Base-by-base conservation (phyloP, 805 yeast genomes). In the Ogataea nakhonphanomensis region DNA sequence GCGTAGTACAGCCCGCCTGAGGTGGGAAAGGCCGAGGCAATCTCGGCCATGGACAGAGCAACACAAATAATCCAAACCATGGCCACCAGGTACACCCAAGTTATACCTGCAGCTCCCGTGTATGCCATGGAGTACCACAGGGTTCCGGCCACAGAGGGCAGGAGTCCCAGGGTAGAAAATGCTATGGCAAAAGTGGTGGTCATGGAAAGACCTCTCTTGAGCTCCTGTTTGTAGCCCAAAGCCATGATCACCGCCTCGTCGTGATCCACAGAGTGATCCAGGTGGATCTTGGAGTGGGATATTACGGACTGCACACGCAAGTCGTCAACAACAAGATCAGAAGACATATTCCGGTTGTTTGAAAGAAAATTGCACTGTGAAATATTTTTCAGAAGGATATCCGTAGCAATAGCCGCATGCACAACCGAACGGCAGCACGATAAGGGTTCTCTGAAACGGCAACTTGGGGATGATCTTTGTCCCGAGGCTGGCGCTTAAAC, bases 1-100 rank as follows among this genome's bases (percentile, higher is more conserved):
- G 87, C 84, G 50, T 81, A 81, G 35, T 83, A 84, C 7, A 83
- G 70, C 33, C 87, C 87, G 21, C 84, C 76, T 8, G 81, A 69
- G 7, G 84, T 79, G 28, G 88, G 88, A 63, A 76, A 76, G 5
- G 84, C 78, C 20, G 78, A 69, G 9, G 83, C 73, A 24, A 81
- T 66, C 54, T 81, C 87, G 0, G 84, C 84, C 74, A 81, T 67
- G 13, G 80, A 71, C 31, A 71, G 64, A 9, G 83, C 83, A 33
- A 81, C 84, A 4, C 72, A 67, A 37, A 74, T 65, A 38, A 81
- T 70, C 28, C 81, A 77, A 25, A 70, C 43, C 63, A 77, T 67
- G 27, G 81, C 82, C 12, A 78, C 59, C 15, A 80, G 51, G 65
- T 71, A 71, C n/a, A 71, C 73, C 86, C 85, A 81, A 5, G 83